phyloP scores from a whole-genome alignment of 2,329 filamentous ascomycete genomes.

The Beauveria pseudobassiana region DNA sequence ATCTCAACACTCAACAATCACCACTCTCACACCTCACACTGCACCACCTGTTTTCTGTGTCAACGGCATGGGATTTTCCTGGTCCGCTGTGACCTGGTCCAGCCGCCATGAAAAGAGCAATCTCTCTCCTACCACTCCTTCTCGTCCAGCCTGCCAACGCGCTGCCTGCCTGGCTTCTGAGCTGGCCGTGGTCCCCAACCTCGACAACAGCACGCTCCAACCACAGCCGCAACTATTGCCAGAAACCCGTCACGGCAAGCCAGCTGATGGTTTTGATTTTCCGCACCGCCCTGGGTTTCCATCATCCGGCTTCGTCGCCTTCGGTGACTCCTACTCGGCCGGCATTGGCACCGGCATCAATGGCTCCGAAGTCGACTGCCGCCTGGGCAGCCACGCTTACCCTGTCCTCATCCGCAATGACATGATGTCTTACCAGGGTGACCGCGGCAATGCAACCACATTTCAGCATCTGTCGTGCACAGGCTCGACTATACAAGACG shows the following conservation, averaged over 20 bases:
- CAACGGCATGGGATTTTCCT: not conserved
- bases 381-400: slow-evolving; percentile 35
- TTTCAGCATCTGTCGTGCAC: slow-evolving; percentile 42
- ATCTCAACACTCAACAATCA: not conserved
- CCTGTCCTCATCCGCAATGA: slow-evolving; percentile 32
- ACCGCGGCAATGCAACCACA: slow-evolving; percentile 17
- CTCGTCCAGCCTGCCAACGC: not conserved
- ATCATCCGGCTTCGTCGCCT: slow-evolving; percentile 30
- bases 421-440: slow-evolving; percentile 19
- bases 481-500: slow-evolving; percentile 33
- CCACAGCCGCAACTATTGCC: not conserved
- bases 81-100: not conserved
- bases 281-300: slow-evolving; percentile 12
- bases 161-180: slow-evolving; percentile 3
- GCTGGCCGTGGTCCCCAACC: slow-evolving; percentile 3
- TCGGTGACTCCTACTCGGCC: slow-evolving; percentile 41
- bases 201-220: not conserved
- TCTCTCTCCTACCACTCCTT: not conserved
- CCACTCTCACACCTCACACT: not conserved
- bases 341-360: slow-evolving; percentile 39
- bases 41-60: not conserved
- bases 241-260: not conserved
- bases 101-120: not conserved
- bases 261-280: slow-evolving; percentile 8
- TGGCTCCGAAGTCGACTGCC: slow-evolving; percentile 33